Percentiles rank a stretch among this genome's conserved stretches.
phyloP scores from a whole-genome alignment of 2,329 filamentous ascomycete species.

The Pezicula carpinea region DNA sequence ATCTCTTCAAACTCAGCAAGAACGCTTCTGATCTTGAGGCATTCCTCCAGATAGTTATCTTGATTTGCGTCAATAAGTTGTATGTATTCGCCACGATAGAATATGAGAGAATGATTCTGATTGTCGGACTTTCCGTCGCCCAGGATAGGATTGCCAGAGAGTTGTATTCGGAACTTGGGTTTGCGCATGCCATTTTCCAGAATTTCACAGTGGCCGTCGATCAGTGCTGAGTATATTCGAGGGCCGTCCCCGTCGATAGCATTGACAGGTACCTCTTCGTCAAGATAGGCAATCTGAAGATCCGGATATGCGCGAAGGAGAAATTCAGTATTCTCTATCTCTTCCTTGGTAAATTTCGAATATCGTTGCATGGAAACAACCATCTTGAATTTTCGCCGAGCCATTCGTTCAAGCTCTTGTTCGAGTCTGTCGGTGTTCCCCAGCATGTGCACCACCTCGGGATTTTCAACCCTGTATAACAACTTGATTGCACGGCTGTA shows the following conservation, averaged over 20 bases:
- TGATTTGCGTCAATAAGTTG: conserved; percentile 99
- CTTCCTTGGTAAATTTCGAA: conserved; percentile 98
- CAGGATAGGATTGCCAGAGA: conserved; percentile 96
- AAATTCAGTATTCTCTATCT: conserved; percentile 99
- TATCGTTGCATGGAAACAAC: conserved; percentile 98
- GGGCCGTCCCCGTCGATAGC: conserved; percentile 81
- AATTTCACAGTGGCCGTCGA: conserved; percentile 95
- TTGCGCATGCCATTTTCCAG: conserved; percentile 97
- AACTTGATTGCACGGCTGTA: conserved; percentile 99
- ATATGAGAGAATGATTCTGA: conserved; percentile 96
- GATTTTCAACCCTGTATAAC: conserved; percentile 96
- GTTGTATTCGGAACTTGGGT: conserved; percentile 95
- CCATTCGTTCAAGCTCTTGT: conserved; percentile 96
- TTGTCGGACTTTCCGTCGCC: conserved; percentile 99
- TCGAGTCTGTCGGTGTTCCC: conserved; percentile 98
- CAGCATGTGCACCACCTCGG: conserved; percentile 99
- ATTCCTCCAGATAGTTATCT: conserved; percentile 98
- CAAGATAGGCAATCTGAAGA: conserved; percentile 96
- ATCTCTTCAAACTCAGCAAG: conserved; percentile 98
- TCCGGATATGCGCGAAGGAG: conserved; percentile 95
- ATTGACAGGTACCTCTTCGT: conserved; percentile 82
- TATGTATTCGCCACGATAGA: conserved; percentile 99
- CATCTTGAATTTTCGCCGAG: conserved; percentile 97
- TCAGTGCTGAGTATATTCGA: conserved; percentile 87
- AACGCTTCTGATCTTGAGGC: conserved; percentile 95